A percentile compares a stretch with the other conserved stretches of the same genome.
Evolutionary conservation across 495 filamentous ascomycete species (phyloP).

Genomic region (Talaromyces stipitatus): DNA sequence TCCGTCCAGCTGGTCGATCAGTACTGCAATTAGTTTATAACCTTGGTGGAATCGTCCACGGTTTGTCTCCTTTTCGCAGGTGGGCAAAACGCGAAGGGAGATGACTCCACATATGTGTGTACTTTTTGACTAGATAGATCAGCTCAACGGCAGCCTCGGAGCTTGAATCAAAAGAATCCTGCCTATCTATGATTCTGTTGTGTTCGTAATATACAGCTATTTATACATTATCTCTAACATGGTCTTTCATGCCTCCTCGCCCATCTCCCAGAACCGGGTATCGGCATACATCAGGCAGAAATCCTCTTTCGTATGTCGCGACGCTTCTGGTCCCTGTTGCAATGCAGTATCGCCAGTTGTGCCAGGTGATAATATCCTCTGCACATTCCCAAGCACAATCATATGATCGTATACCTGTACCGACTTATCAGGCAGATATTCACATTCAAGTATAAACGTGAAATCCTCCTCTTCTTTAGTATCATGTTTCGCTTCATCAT

Average conservation of each 20-base stretch:
- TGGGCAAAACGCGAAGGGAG: no score
- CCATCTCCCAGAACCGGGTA: slow-evolving; percentile 40
- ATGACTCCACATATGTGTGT: background rate
- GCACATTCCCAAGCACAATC: slow-evolving; percentile 31
- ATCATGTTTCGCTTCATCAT: background rate
- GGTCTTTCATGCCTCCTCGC: slow-evolving; percentile 16
- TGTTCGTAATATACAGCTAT: background rate
- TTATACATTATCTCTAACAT: background rate
- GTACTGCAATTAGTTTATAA: background rate
- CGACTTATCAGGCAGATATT: slow-evolving; percentile 21
- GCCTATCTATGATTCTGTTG: slow-evolving; percentile 5
- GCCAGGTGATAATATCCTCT: slow-evolving; percentile 11
- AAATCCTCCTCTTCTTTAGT: slow-evolving; percentile 15
- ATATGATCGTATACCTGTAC: slow-evolving; percentile 39
- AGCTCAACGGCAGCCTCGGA: background rate
- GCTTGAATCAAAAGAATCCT: slow-evolving; percentile 1
- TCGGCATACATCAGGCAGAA: slow-evolving; percentile 40
- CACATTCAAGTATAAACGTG: slow-evolving; percentile 36
- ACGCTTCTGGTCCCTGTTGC: no score
- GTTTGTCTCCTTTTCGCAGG: no score
- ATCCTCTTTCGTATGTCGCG: slow-evolving; percentile 4
- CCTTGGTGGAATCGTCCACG: background rate
- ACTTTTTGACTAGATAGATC: slow-evolving; percentile 5
- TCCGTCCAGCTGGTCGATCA: background rate
- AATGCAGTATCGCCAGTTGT: no score